These are phyloP conservation scores for Candida pseudoviswanathii DNA, from an alignment of 1,139 yeast genomes.

Conservation along the genomic window DNA sequence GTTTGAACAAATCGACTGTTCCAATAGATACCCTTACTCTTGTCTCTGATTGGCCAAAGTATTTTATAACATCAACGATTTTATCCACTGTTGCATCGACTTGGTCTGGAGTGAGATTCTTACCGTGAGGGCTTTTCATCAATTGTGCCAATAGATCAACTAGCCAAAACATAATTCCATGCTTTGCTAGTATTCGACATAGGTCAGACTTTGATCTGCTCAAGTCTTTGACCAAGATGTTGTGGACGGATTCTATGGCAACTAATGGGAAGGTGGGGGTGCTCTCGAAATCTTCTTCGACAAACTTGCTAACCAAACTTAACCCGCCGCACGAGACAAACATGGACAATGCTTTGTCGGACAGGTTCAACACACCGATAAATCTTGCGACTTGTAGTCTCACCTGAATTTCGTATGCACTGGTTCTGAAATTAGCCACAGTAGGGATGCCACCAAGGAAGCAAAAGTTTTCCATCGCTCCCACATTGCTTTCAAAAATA, in stretches of 20 bases:
- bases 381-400: conserved; percentile 49
- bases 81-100: conserved; percentile 36
- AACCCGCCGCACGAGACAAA: conserved; percentile 62
- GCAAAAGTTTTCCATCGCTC: conserved; percentile 53
- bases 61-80: conserved; percentile 41
- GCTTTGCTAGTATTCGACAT: conserved; percentile 54
- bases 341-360: conserved; percentile 47
- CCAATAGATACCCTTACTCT: conserved; percentile 43
- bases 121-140: conserved; percentile 11
- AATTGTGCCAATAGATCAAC: conserved; percentile 44
- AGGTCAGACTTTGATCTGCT: conserved; percentile 54
- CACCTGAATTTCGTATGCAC: conserved; percentile 35
- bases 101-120: conserved; percentile 21
- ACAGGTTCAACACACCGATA: conserved; percentile 38
- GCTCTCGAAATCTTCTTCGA: conserved; percentile 55
- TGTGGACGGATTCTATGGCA: conserved; percentile 49
- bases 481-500: conserved; percentile 36
- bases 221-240: conserved; percentile 44
- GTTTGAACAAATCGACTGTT: conserved; percentile 46
- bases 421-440: conserved; percentile 45
- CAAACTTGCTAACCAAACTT: conserved; percentile 48
- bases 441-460: conserved; percentile 60
- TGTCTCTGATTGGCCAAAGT: conserved; percentile 47
- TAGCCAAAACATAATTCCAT: conserved; percentile 53
- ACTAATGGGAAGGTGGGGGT: conserved; percentile 49